Conservation (phyloP, 1,284 basidiomycete genomes). For the Fomitopsis betulina region DNA sequence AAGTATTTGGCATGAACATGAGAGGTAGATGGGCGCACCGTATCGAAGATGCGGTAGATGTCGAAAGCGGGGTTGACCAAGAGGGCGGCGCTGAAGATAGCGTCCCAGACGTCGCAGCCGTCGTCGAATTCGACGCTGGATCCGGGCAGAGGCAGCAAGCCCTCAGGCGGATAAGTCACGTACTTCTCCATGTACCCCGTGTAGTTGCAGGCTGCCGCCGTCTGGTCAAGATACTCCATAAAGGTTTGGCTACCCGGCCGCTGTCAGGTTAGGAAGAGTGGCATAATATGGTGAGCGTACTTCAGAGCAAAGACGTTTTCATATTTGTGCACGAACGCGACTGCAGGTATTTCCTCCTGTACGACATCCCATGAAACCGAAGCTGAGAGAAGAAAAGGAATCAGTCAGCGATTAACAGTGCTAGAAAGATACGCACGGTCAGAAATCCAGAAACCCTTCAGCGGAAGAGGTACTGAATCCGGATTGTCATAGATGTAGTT, state of each 20-base stretch:
- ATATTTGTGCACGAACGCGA: constrained; percentile 69
- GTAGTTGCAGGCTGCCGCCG: constrained; percentile 56
- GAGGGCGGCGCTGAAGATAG: constrained; percentile 56
- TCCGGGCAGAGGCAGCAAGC: constrained; percentile 56
- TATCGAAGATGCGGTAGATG: constrained; percentile 72
- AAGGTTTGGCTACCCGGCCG: constrained; percentile 48
- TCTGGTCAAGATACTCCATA: constrained; percentile 51
- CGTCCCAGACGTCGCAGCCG: constrained; percentile 65
- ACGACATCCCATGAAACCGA: constrained; percentile 56
- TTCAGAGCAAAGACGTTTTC: constrained; percentile 66
- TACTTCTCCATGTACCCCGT: constrained; percentile 56
- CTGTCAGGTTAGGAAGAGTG: background rate
- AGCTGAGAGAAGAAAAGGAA: constrained; percentile 30
- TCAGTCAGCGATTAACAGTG: background rate
- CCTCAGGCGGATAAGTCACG: constrained; percentile 62
- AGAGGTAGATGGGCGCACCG: constrained; percentile 28
- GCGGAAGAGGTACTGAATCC: constrained; percentile 42
- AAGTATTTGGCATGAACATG: background rate
- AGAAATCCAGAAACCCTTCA: constrained; percentile 69
- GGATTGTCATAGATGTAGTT: constrained; percentile 67
- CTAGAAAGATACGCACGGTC: constrained; percentile 48
- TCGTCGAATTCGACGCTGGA: constrained; percentile 36
- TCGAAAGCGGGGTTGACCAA: constrained; percentile 71
- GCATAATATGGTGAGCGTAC: constrained; percentile 27
- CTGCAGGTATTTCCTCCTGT: constrained; percentile 62